A percentile compares a stretch with the other conserved stretches of the same genome.
phyloP scores from a whole-genome alignment of 371 early-diverging fungal species.

The Circinella minor region DNA sequence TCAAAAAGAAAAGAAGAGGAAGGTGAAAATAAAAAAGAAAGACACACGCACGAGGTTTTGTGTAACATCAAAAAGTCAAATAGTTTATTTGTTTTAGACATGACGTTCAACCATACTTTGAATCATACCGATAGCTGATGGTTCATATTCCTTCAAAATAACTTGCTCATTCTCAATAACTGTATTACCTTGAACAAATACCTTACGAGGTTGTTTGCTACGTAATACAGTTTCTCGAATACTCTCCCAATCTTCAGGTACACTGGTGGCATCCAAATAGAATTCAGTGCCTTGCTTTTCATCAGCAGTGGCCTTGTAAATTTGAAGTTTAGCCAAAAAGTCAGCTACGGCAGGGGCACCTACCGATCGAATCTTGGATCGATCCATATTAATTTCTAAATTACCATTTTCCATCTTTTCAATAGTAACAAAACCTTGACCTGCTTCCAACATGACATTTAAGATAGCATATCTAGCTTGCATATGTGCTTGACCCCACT shows the following conservation, averaged over 20 bases:
- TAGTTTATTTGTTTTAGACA: constrained; percentile 26
- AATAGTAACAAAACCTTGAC: constrained; percentile 43
- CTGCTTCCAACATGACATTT: constrained; percentile 54
- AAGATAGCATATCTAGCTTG: constrained; percentile 69
- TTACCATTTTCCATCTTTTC: constrained; percentile 38
- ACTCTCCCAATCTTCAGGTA: constrained; percentile 54
- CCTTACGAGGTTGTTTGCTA: constrained; percentile 62
- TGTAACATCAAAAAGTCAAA: not conserved
- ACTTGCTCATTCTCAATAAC: constrained; percentile 44
- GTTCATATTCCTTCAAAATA: constrained; percentile 59
- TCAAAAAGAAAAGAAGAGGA: not conserved
- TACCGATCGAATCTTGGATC: constrained; percentile 51
- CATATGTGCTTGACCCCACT: constrained; percentile 70
- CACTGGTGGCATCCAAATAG: constrained; percentile 55
- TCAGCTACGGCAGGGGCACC: constrained; percentile 59
- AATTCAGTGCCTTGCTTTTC: constrained; percentile 48
- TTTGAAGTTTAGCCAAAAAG: constrained; percentile 59
- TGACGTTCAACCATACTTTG: constrained; percentile 61
- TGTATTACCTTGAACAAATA: constrained; percentile 63
- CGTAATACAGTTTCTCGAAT: constrained; percentile 58
- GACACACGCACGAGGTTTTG: not conserved
- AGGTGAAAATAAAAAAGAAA: not conserved
- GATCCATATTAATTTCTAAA: constrained; percentile 53
- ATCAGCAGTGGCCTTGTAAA: constrained; percentile 66
- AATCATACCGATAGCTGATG: constrained; percentile 60